phyloP scores from a whole-genome alignment of 306 rosid genomes.

The Vigna radiata region DNA sequence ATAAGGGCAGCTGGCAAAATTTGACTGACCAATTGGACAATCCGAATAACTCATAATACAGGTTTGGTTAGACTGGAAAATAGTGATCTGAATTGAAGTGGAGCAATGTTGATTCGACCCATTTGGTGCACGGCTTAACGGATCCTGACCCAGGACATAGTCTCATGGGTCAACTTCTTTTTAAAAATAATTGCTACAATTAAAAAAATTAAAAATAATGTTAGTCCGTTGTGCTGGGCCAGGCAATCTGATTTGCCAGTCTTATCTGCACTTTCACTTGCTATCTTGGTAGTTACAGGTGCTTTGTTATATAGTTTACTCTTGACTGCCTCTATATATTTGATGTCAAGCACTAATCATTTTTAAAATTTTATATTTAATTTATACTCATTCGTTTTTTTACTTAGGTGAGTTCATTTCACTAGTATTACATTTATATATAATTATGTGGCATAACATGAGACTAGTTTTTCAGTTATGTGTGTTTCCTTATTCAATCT shows the following conservation, averaged over 20 bases:
- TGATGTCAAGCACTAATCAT: background rate
- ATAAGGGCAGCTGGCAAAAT: too few species aligned
- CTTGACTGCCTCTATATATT: slow-evolving; percentile 2
- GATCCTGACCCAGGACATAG: too few species aligned
- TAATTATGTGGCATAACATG: slow-evolving; percentile 15
- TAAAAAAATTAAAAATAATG: background rate
- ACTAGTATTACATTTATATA: slow-evolving; percentile 9
- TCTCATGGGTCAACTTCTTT: background rate
- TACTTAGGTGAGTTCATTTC: slow-evolving; percentile 6
- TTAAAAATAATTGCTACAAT: background rate
- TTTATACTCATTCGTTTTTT: slow-evolving; percentile 1
- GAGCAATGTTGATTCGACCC: too few species aligned
- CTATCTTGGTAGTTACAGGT: background rate
- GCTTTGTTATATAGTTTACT: slow-evolving; percentile 1
- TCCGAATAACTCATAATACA: too few species aligned
- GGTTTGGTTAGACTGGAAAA: too few species aligned
- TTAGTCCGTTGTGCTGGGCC: too few species aligned
- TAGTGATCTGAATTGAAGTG: too few species aligned
- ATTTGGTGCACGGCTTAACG: too few species aligned
- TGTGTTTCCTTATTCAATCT: slow-evolving; percentile 41
- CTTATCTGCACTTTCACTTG: background rate
- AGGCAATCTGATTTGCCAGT: too few species aligned
- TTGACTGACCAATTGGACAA: too few species aligned
- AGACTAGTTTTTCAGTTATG: slow-evolving; percentile 24
- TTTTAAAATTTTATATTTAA: slow-evolving; percentile 7